Percentiles rank a stretch among this genome's conserved stretches.
Evolutionary conservation across 2,329 filamentous ascomycete genomes (phyloP).

Genomic region (Ascochyta pisi): DNA sequence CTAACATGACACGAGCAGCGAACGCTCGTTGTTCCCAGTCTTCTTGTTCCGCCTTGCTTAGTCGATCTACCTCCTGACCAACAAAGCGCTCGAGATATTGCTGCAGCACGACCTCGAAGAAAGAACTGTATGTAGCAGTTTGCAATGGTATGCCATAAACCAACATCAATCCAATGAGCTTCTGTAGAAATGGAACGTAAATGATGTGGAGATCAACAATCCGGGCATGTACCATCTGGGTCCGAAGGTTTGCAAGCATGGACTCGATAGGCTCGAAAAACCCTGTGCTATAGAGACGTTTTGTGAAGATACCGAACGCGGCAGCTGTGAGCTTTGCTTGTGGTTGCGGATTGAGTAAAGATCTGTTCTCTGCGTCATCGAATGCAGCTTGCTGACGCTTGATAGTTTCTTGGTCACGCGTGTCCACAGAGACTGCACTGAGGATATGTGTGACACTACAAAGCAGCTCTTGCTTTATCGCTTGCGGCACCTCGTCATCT

Average conservation of each 20-base stretch:
- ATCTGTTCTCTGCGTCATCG: neutral
- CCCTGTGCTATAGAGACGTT: conserved; percentile 1
- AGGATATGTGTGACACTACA: conserved; percentile 1
- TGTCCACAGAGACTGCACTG: conserved; percentile 8
- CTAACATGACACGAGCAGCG: neutral
- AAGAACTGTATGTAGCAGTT: neutral
- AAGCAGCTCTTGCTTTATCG: conserved; percentile 3
- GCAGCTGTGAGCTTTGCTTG: conserved; percentile 6
- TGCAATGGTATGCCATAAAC: conserved; percentile 10
- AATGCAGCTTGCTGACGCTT: neutral
- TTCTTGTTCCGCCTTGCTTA: neutral
- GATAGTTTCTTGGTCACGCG: neutral
- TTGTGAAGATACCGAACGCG: conserved; percentile 4
- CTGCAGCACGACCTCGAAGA: conserved; percentile 5
- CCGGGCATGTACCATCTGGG: neutral
- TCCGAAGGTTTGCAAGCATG: neutral
- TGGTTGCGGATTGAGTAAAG: neutral
- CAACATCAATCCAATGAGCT: conserved; percentile 9
- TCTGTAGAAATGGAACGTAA: conserved; percentile 8
- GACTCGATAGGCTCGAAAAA: neutral
- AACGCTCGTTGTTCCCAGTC: neutral
- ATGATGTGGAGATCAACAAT: conserved; percentile 2
- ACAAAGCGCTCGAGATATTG: conserved; percentile 11
- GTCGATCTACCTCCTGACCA: neutral
- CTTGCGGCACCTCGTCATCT: neutral